phyloP scores from a whole-genome alignment of 2,329 filamentous ascomycete genomes.

The Colletotrichum tropicale region DNA sequence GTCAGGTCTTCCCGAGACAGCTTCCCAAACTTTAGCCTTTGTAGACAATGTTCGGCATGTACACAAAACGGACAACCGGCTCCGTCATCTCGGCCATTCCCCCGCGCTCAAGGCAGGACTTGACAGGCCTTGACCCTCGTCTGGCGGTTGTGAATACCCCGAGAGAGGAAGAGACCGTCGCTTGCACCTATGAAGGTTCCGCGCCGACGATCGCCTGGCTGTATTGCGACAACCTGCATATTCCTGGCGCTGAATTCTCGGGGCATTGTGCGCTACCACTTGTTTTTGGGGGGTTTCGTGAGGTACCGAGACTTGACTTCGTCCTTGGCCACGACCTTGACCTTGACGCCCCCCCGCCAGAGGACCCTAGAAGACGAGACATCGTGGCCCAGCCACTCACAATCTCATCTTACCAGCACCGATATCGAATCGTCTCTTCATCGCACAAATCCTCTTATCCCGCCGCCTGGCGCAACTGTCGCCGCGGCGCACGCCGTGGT shows the following conservation, averaged over 20 bases:
- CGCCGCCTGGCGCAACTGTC: neutral
- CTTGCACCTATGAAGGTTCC: conserved; percentile 3
- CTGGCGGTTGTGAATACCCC: conserved; percentile 12
- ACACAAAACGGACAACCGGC: neutral
- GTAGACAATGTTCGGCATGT: neutral
- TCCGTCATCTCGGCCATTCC: neutral
- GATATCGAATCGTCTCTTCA: neutral
- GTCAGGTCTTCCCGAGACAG: neutral
- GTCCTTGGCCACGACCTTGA: neutral
- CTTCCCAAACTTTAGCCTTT: neutral
- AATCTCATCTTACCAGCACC: conserved; percentile 1
- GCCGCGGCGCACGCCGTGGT: neutral
- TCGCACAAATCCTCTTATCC: neutral
- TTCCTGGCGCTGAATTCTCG: conserved; percentile 2
- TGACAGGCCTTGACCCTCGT: neutral
- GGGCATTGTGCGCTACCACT: neutral
- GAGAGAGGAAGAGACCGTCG: neutral
- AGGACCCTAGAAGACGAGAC: conserved; percentile 3
- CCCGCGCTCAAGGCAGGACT: neutral
- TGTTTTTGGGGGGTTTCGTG: neutral
- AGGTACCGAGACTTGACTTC: neutral
- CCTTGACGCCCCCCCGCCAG: neutral
- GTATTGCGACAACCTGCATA: conserved; percentile 20
- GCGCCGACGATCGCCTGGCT: conserved; percentile 11
- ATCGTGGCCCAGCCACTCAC: conserved; percentile 9